Evolutionary conservation across 805 yeast genomes (phyloP).

Genomic region (Spathaspora girioi): DNA sequence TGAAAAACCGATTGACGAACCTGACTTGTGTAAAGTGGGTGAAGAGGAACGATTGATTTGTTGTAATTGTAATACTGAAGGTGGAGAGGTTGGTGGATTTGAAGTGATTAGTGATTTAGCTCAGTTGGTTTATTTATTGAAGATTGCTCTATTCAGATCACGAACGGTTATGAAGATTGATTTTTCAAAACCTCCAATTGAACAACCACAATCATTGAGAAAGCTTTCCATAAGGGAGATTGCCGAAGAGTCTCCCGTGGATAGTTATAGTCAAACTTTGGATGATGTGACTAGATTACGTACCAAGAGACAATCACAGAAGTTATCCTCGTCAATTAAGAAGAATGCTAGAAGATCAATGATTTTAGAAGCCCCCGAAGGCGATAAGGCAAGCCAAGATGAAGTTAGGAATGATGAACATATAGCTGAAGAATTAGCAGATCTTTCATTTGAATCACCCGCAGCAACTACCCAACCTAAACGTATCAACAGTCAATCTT

Average conservation of each 20-base stretch:
- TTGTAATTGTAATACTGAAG: slow-evolving; percentile 52
- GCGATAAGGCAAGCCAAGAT: slow-evolving; percentile 29
- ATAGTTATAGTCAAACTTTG: slow-evolving; percentile 64
- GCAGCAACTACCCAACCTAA: not conserved
- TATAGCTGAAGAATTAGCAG: slow-evolving; percentile 10
- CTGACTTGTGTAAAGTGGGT: slow-evolving; percentile 46
- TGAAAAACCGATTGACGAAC: slow-evolving; percentile 31
- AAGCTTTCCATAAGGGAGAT: not conserved
- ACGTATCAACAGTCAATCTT: slow-evolving; percentile 2
- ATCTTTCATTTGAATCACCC: slow-evolving; percentile 3
- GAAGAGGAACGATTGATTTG: slow-evolving; percentile 49
- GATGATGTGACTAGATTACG: slow-evolving; percentile 74
- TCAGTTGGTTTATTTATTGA: slow-evolving; percentile 73
- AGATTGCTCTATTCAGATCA: slow-evolving; percentile 79
- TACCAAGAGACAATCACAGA: slow-evolving; percentile 66
- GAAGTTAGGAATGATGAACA: slow-evolving; percentile 9
- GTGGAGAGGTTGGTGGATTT: slow-evolving; percentile 49
- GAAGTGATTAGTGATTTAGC: slow-evolving; percentile 60
- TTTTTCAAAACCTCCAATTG: slow-evolving; percentile 2
- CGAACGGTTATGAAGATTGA: slow-evolving; percentile 51
- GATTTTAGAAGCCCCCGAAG: slow-evolving; percentile 60
- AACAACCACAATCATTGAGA: not conserved
- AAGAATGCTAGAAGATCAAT: slow-evolving; percentile 64
- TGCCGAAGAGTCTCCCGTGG: slow-evolving; percentile 20
- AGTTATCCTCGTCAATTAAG: slow-evolving; percentile 50